Base-by-base conservation (phyloP, 345 rosid species). In the Gossypium sturtianum region DNA sequence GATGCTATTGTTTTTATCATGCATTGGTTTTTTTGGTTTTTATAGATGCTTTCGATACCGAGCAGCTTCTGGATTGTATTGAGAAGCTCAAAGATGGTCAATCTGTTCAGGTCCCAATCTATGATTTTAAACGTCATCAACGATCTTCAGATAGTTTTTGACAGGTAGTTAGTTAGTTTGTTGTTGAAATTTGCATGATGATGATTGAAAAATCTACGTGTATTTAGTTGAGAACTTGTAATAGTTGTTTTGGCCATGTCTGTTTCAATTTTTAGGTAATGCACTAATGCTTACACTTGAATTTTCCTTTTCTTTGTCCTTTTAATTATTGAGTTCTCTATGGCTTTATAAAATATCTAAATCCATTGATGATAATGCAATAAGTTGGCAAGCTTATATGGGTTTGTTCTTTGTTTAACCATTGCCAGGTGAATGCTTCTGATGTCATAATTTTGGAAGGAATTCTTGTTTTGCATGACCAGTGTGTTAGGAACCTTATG, bases 361-460 rank as follows among this genome's bases (percentile, higher is more conserved):
- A 13, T 57, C 13, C 9, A 4, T 54, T 54, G n/a, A 41, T 56
- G 51, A 29, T 56, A 49, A 43, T 53, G n/a, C 49, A 53, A 38
- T 52, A 56, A 58, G 12, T 27, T 54, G 49, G 48, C 51, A 19
- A 2, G 4, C 29, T 56, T 38, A 23, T 19, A 19, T 71, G 51
- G n/a, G 13, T 71, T 19, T 34, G 63, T 52, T n/a, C 17, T 58
- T 0, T 38, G 52, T 53, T 64, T 70, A 29, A 34, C 75, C 16
- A 61, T 76, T 54, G 0, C 72, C 84, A 96, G 99, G 99, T 96
- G 54, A 96, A 96, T 86, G 97, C 90, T 71, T 93, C 97, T 72
- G 99, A 96, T 86, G 98, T 91, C 58, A 96, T 96, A 62, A 96
- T 96, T 80, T 77, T 96, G 85, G 98, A 93, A 86, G 99, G 99